Evolutionary conservation across 179 eudicot genomes (phyloP).

Genomic region (Patellifolia procumbens): DNA sequence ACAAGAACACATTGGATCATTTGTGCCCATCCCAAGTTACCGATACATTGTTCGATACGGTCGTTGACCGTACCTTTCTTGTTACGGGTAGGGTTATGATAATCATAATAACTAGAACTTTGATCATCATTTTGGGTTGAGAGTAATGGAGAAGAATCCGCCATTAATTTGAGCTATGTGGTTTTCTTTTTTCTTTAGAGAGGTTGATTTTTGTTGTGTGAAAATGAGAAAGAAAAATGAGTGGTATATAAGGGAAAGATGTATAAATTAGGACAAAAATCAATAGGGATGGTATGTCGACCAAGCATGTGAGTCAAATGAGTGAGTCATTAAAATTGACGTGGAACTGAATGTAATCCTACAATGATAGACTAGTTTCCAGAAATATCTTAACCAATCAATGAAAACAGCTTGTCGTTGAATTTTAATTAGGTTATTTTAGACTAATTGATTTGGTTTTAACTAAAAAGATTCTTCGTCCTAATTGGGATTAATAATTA

Average conservation of each 20-base stretch:
- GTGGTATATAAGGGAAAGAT: slow-evolving; percentile 7
- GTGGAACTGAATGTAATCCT: slow-evolving; percentile 15
- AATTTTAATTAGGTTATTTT: background rate
- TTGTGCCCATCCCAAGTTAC: slow-evolving; percentile 58
- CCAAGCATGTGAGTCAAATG: slow-evolving; percentile 2
- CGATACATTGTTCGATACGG: slow-evolving; percentile 53
- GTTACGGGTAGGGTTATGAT: background rate
- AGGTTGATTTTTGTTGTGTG: background rate
- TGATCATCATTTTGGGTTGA: background rate
- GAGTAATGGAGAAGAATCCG: slow-evolving; percentile 12
- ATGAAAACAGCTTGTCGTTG: background rate
- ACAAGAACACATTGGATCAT: slow-evolving; percentile 51
- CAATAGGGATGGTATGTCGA: background rate
- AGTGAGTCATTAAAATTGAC: background rate
- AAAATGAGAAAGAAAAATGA: background rate
- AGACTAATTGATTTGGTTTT: background rate
- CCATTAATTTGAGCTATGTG: background rate
- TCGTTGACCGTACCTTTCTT: slow-evolving; percentile 38
- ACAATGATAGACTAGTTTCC: slow-evolving; percentile 4
- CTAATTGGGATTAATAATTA: background rate
- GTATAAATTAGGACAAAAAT: slow-evolving; percentile 4
- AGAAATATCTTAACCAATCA: background rate
- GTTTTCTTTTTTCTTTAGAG: background rate
- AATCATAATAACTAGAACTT: background rate
- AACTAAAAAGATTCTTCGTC: background rate